Base-by-base conservation (phyloP, 2,329 filamentous ascomycete genomes). In the Trichoderma lentiforme region DNA sequence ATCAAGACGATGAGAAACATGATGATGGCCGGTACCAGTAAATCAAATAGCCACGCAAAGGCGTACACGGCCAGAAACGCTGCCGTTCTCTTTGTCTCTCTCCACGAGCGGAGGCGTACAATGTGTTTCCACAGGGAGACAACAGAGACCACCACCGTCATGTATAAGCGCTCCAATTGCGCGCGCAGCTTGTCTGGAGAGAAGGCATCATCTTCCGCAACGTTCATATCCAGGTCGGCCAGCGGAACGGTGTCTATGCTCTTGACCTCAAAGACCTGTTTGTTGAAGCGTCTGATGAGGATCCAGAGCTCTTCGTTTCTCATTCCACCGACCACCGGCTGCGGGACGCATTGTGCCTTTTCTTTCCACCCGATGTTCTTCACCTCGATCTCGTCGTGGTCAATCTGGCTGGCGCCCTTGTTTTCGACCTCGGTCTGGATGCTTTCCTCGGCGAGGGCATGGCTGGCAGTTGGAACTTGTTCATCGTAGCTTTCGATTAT, bases 161-260 rank as follows among this genome's bases (percentile, higher is more conserved):
- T 94, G 79, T 97, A 97, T 12, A 96, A 83, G 15, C 94, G 86
- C 81, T 97, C 94, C 4, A 96, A 79, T 68, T 92, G 94, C 3
- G 91, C 89, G 12, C 93, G 87, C 58, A 97, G 83, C 82, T 96
- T 96, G 77, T 96, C 93, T 0, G 93, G 93, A 0, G 92, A 93
- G 79, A 96, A 96, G 71, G 95, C 92, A 75, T 96, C 93, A 69
- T 95, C 91, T 51, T 94, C 91, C 5, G 93, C 91, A 71, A 93
- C 91, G 75, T 94, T 93, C 72, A 97, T 86, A 79, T 97, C 93
- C 47, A 97, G 83, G 15, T 90, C 89, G 6, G 91, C 92, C 1
- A 92, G 86, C 0, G 81, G 81, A 0, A 77, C 72, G 47, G 81
- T 76, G 0, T 80, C 75, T 9, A 91, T 88, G 32, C 91, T 89